Percentiles rank a stretch among this genome's conserved stretches.
Conservation (phyloP, 140 eudicot genomes). For the Artemisia princeps region DNA sequence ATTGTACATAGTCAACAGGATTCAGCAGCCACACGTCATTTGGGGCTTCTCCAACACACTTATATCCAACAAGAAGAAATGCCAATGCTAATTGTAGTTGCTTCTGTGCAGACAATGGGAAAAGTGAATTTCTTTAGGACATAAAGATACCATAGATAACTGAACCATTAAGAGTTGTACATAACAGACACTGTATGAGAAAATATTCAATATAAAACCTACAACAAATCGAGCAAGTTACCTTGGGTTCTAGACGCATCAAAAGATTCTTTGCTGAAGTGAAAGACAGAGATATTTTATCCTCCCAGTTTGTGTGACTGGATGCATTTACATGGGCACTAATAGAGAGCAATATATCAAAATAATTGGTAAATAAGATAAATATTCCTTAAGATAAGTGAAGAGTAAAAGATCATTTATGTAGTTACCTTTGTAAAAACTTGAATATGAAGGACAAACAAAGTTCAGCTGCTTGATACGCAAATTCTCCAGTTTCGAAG, state of each 20-base stretch:
- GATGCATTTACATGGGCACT: conserved; percentile 40
- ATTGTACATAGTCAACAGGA: conserved; percentile 49
- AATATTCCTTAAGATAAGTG: conserved; percentile 13
- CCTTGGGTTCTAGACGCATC: conserved; percentile 54
- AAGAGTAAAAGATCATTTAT: neutral
- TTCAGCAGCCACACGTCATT: conserved; percentile 44
- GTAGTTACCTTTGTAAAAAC: conserved; percentile 46
- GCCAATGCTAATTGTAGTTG: conserved; percentile 56
- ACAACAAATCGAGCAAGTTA: conserved; percentile 17
- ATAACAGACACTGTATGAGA: conserved; percentile 6
- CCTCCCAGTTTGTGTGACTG: conserved; percentile 46
- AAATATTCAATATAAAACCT: neutral
- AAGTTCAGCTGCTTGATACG: conserved; percentile 58
- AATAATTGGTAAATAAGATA: neutral
- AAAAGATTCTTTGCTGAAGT: conserved; percentile 51
- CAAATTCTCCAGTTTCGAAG: conserved; percentile 48
- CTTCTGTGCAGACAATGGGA: conserved; percentile 38
- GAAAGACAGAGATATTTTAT: conserved; percentile 41
- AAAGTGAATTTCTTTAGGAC: neutral
- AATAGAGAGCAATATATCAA: conserved; percentile 22
- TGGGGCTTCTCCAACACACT: conserved; percentile 62
- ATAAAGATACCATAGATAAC: conserved; percentile 11
- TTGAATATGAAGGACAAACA: conserved; percentile 67
- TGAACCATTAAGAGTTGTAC: neutral
- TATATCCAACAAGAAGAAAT: conserved; percentile 55